Conservation (phyloP, 331 rosid species). For the Telfairia occidentalis region DNA sequence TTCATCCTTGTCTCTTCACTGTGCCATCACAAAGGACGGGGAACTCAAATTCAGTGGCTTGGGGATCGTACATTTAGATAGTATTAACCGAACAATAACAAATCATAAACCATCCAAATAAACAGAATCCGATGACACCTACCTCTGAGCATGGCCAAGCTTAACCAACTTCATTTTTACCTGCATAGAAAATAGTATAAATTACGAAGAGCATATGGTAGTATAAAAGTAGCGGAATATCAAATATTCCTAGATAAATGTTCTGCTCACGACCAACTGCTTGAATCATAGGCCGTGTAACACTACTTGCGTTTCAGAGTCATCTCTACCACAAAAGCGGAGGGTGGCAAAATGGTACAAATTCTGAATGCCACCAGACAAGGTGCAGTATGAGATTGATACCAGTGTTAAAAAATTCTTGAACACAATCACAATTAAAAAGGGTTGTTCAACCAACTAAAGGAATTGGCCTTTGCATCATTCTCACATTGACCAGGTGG, state of each 20-base stretch:
- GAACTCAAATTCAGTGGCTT: neutral
- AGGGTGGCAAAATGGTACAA: neutral
- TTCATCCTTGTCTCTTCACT: conserved; percentile 66
- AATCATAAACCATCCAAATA: conserved; percentile 4
- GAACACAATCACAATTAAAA: no score
- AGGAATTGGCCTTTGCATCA: no score
- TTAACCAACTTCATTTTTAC: conserved; percentile 73
- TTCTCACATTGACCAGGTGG: no score
- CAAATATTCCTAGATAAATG: neutral
- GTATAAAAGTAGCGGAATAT: neutral
- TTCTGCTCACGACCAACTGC: neutral
- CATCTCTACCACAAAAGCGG: neutral
- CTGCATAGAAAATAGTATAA: conserved; percentile 34
- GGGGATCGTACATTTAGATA: neutral
- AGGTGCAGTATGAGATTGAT: neutral
- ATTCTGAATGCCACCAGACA: neutral
- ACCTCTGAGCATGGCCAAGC: conserved; percentile 88
- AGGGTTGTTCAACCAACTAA: no score
- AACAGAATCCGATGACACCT: conserved; percentile 24
- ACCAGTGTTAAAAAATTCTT: neutral
- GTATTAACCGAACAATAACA: neutral
- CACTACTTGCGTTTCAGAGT: neutral
- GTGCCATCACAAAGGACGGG: conserved; percentile 21
- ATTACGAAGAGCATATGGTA: conserved; percentile 12
- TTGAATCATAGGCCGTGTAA: neutral